Conservation (phyloP, 768 basidiomycete genomes). For the Phylloporus sp. region DNA sequence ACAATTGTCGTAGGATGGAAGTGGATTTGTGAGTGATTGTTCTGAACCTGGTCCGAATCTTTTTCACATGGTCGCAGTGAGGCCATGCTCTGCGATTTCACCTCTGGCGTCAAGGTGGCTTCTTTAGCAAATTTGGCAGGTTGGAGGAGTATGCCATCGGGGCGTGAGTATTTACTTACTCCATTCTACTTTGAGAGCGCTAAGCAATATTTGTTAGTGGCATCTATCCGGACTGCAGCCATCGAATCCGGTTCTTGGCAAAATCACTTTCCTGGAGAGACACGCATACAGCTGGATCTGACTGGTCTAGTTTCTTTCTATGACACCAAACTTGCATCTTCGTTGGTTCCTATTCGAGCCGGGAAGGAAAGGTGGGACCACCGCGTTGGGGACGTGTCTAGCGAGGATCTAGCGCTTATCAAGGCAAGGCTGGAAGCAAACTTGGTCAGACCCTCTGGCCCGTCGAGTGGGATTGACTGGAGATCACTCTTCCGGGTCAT, state of each 20-base stretch:
- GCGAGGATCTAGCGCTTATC: constrained; percentile 5
- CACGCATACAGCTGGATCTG: constrained; percentile 19
- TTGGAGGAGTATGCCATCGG: background rate
- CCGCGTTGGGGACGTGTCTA: constrained; percentile 12
- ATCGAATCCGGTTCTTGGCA: constrained; percentile 23
- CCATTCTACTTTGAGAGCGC: background rate
- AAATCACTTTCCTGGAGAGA: constrained; percentile 24
- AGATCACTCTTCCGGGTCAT: too few relatives aligned
- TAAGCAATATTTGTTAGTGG: background rate
- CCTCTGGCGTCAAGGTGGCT: background rate
- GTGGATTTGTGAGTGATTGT: background rate
- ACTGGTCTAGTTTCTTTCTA: constrained; percentile 25
- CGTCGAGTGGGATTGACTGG: constrained; percentile 32
- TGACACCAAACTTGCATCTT: constrained; percentile 19
- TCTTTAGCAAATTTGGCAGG: background rate
- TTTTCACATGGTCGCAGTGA: background rate
- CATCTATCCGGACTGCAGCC: constrained; percentile 4
- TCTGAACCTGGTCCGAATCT: background rate
- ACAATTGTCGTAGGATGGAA: background rate
- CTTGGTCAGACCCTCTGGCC: background rate
- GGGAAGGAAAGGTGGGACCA: constrained; percentile 20
- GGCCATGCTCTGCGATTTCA: too few relatives aligned
- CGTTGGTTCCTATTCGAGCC: constrained; percentile 11
- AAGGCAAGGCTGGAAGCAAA: constrained; percentile 3
- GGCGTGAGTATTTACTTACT: background rate